Base-by-base conservation (phyloP, 2,329 filamentous ascomycete genomes). In the Pseudohalonectria lignicola region DNA sequence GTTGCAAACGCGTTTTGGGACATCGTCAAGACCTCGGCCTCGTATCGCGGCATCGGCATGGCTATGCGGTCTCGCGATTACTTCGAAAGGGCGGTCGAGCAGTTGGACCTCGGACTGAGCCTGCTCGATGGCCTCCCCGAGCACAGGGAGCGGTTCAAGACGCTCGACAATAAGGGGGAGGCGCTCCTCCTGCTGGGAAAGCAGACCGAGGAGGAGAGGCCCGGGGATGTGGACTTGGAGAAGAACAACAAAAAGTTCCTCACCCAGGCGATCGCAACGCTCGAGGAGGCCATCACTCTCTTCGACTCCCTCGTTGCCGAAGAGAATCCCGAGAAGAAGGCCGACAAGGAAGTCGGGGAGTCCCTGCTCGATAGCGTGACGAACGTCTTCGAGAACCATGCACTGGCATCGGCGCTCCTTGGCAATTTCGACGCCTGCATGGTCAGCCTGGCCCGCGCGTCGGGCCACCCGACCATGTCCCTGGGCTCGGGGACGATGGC, bases 1-100 rank as follows among this genome's bases (percentile, higher is more conserved):
- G 32, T 42, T 10, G 31, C 36, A 15, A 31, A 39, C 26, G 40
- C 36, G 6, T 42, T 42, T 20, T 39, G 36, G 36, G 36, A 42
- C 26, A 39, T 42, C 26, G 40, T 33, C 16, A 42, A 42, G 29
- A 39, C 40, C 11, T 12, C 40, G 11, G 16, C 11, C 2, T 29
- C 40, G 5, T 39, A 39, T 16, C 16, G 33, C 16, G 32, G 32
- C n/a, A 42, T 42, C 20, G 40, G 36, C 15, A 42, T 36, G 40
- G 40, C 40, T 9, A 36, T 42, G 36, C 39, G 33, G 15, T 3
- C 8, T 7, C 19, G 4, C 5, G n/a, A 16, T 3, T 13, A 36
- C 10, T 36, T 25, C 19, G 28, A 37, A 19, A 26, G 17, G 12
- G 39, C 39, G 23, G 21, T 36, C 20, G 29, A 20, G 11, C 34